phyloP scores from a whole-genome alignment of 345 rosid genomes.

The Populus pruinosa region DNA sequence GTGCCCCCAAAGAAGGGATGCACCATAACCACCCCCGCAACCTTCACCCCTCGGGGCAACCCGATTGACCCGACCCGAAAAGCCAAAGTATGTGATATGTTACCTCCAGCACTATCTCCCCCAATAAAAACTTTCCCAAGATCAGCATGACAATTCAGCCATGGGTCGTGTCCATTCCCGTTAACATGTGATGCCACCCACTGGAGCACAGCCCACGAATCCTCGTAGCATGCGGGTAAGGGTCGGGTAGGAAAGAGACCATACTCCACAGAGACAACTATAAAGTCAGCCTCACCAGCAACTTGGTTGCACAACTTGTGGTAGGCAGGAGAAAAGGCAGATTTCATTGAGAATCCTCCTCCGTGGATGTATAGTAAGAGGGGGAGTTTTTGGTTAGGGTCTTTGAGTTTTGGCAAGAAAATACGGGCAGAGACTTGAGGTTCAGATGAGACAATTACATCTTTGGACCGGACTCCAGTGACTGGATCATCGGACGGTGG shows the following conservation, averaged over 20 bases:
- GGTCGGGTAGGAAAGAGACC: slow-evolving; percentile 41
- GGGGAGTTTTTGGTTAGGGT: slow-evolving; percentile 26
- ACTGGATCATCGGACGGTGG: slow-evolving; percentile 16
- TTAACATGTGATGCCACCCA: slow-evolving; percentile 39
- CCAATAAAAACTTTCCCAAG: slow-evolving; percentile 25
- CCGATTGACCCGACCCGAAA: slow-evolving; percentile 31
- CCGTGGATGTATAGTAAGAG: slow-evolving; percentile 42
- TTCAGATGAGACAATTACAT: slow-evolving; percentile 26
- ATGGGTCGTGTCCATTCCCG: slow-evolving; percentile 32
- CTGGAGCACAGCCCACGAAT: slow-evolving; percentile 45
- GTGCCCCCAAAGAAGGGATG: slow-evolving; percentile 51
- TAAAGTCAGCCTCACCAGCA: slow-evolving; percentile 23
- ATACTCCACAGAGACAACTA: slow-evolving; percentile 41
- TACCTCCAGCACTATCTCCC: slow-evolving; percentile 46
- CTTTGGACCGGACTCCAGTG: slow-evolving; percentile 27
- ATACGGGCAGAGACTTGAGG: slow-evolving; percentile 37
- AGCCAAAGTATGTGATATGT: slow-evolving; percentile 30
- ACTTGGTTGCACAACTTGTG: slow-evolving; percentile 25
- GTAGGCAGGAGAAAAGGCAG: slow-evolving; percentile 31
- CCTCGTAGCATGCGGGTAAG: slow-evolving; percentile 43
- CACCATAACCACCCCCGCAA: slow-evolving; percentile 40
- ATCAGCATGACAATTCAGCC: slow-evolving; percentile 39
- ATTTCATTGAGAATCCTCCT: slow-evolving; percentile 36
- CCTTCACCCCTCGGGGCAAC: slow-evolving; percentile 10
- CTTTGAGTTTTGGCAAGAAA: slow-evolving; percentile 28